A percentile compares a stretch with the other conserved stretches of the same genome.
Conservation (phyloP, 1,139 yeast species). For the Kodamaea suecica region DNA sequence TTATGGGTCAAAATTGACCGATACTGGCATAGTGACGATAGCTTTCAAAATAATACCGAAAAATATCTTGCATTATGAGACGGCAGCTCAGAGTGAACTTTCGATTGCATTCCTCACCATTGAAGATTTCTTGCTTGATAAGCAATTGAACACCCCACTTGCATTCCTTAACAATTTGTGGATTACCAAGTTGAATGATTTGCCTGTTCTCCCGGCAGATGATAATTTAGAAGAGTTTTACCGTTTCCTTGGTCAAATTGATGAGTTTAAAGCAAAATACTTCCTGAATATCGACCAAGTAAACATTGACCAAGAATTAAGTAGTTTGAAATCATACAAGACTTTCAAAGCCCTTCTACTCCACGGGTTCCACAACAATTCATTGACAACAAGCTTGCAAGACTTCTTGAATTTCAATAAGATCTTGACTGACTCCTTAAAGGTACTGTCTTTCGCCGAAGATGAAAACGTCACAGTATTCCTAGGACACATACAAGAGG, state of each 20-base stretch:
- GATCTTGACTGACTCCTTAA: slow-evolving; percentile 20
- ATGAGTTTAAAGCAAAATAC: slow-evolving; percentile 17
- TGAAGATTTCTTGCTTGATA: slow-evolving; percentile 6
- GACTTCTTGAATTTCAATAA: slow-evolving; percentile 26
- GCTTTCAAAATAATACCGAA: slow-evolving; percentile 29
- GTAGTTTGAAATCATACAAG: slow-evolving; percentile 1
- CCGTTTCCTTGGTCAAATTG: slow-evolving; percentile 19
- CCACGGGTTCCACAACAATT: slow-evolving; percentile 23
- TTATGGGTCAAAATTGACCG: slow-evolving; percentile 23
- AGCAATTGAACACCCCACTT: slow-evolving; percentile 11
- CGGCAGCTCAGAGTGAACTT: slow-evolving; percentile 26
- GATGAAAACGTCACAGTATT: slow-evolving; percentile 3
- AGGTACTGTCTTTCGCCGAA: slow-evolving; percentile 4
- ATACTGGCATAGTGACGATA: slow-evolving; percentile 24
- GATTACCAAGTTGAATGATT: slow-evolving; percentile 16
- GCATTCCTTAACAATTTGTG: slow-evolving; percentile 19
- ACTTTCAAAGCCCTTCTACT: slow-evolving; percentile 15
- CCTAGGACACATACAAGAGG: slow-evolving; percentile 11
- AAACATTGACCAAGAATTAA: slow-evolving; percentile 6
- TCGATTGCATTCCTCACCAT: slow-evolving; percentile 18
- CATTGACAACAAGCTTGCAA: slow-evolving; percentile 24
- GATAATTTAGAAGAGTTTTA: slow-evolving; percentile 13
- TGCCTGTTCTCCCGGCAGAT: slow-evolving; percentile 25
- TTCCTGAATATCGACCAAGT: slow-evolving; percentile 11
- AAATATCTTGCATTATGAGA: slow-evolving; percentile 29